Base-by-base conservation (phyloP, 2,329 filamentous ascomycete genomes). In the Clarireedia paspali region DNA sequence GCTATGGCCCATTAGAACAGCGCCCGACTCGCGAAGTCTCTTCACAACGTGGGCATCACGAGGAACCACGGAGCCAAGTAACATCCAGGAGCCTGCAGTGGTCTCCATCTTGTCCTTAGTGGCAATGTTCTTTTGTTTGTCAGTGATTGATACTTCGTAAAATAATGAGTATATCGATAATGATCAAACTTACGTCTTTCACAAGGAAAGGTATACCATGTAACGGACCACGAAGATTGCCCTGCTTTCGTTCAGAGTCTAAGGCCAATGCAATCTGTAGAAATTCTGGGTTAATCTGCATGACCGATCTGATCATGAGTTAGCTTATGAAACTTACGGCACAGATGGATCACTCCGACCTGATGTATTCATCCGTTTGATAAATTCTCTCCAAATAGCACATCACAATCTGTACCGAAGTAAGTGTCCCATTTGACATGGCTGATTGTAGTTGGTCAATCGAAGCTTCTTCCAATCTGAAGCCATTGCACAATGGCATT, bases 181-280 rank as follows among this genome's bases (percentile, higher is more conserved):
- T 34, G 39, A 42, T 20, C 17, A 5, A 14, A 42, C 52, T 30
- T 27, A 54, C 52, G 66, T 91, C 87, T 70, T 91, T 91, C 60
- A 89, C 80, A 2, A 86, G 74, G 67, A 88, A 88, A 0, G 88
- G 87, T 45, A 91, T 88, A 3, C 87, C 87, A 67, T 91, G 87
- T 1, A 91, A 75, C 1, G 82, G 81, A 1, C 85, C 79, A n/a
- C 84, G 78, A 9, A 83, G 68, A 40, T 72, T 73, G 24, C 83
- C 83, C 1, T 71, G 64, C 12, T 67, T 65, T 17, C 87, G 77
- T 69, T 90, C 85, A 0, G 65, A 67, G 63, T 91, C 87, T 30
- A 83, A 73, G 14, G 73, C 65, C 5, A 71, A 71, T 3, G 87
- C 87, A 55, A 89, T 88, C 23, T 70, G 61, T 36, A 85, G 71